Evolutionary conservation across 148 eudicot species (phyloP), one percentile per base, ranked within the genome.

Genomic region (Camellia japonica): DNA sequence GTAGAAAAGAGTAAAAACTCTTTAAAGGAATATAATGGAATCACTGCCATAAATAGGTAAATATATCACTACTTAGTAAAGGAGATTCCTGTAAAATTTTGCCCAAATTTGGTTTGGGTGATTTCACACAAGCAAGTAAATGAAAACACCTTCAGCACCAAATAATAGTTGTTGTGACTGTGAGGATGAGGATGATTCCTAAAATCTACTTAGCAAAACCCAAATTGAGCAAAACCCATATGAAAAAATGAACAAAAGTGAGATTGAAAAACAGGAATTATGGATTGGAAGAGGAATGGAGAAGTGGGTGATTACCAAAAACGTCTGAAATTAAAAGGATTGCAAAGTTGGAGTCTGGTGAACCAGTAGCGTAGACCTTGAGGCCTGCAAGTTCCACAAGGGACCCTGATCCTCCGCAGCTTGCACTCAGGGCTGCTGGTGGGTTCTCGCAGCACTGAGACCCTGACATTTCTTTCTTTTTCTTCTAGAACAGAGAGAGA

Each of bases 371-470:
- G 38, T 87, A 87, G 15, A 83, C 13, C 55, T 84, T 80, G 5
- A 84, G 75, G 14, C 87, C 87, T 80, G 70, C 86, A 15, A 88
- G 18, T 68, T 85, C 80, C n/a, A 64, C 6, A 42, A 88, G 78
- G 0, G 76, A 43, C 42, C 90, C 90, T 44, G 38, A 55, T n/a
- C n/a, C 75, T 55, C 83, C 86, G 42, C 74, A 44, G 78, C 74
- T 54, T 13, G 86, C 68, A 78, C 75, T 81, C 55, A 80, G 42
- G 4, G 56, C 69, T 19, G 90, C 69, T 19, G 90, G 88, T 75
- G 90, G 88, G 70, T 83, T 82, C 15, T 76, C 82, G 60, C 80
- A 85, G 78, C 87, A 85, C 44, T 82, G 74, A 0, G 78, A 51
- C 16, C 87, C 87, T 47, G 87, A 78, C 84, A 84, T 84, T 13